These are phyloP conservation scores for Strigomonas galati DNA, from an alignment of 208 protist genomes.

Conservation along the genomic window DNA sequence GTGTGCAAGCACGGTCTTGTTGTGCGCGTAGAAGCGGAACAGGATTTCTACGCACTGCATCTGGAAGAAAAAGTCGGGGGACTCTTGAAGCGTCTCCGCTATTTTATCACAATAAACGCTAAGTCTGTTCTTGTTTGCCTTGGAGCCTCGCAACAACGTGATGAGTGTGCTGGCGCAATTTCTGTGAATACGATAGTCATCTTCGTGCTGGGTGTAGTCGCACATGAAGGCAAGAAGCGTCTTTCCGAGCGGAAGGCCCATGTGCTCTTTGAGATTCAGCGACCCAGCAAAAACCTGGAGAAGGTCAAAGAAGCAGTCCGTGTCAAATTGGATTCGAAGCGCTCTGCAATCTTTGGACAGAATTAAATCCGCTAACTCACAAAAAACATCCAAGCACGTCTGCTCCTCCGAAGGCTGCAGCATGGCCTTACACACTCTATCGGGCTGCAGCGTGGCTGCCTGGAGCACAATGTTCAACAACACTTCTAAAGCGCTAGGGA, in stretches of 20 bases:
- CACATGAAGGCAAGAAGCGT: constrained; percentile 55
- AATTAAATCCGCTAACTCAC: constrained; percentile 33
- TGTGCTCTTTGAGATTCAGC: constrained; percentile 44
- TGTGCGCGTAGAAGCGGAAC: constrained; percentile 72
- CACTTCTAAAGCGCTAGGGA: constrained; percentile 42
- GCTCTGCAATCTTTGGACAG: constrained; percentile 27
- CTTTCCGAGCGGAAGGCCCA: constrained; percentile 36
- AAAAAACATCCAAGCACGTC: constrained; percentile 42
- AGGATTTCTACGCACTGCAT: constrained; percentile 88
- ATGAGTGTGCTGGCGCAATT: constrained; percentile 75
- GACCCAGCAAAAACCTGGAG: constrained; percentile 51
- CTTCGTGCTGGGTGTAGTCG: constrained; percentile 37
- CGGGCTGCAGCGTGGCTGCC: constrained; percentile 22
- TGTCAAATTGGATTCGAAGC: constrained; percentile 46
- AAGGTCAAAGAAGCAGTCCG: constrained; percentile 63
- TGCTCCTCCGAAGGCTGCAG: constrained; percentile 35
- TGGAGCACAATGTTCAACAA: constrained; percentile 49
- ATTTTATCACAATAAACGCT: constrained; percentile 45
- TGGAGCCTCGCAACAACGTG: constrained; percentile 69
- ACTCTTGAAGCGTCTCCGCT: constrained; percentile 37
- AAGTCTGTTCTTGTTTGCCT: constrained; percentile 72
- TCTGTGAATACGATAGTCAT: constrained; percentile 72
- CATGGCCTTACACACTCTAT: constrained; percentile 30
- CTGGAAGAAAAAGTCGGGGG: constrained; percentile 81
- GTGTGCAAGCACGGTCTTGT: constrained; percentile 37